Base-by-base conservation (phyloP, 2,329 filamentous ascomycete genomes). In the Thelonectria olida region DNA sequence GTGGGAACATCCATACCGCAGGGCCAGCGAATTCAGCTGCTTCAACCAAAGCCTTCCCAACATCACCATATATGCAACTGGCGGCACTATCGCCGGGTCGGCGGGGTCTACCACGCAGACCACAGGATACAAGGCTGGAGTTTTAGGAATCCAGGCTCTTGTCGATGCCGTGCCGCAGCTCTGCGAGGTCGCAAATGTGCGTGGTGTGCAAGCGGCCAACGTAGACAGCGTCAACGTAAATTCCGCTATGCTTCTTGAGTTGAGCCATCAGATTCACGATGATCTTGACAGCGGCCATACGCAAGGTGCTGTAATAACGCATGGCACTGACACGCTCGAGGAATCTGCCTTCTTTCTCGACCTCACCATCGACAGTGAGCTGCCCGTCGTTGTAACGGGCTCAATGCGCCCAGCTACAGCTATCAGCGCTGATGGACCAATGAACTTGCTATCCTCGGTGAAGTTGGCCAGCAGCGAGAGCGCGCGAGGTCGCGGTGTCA, bases 311-410 rank as follows among this genome's bases (percentile, higher is more conserved):
- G 84, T 89, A 5, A 76, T 90, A 54, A 89, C 88, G 1, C 88
- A 90, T 67, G 88, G 88, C 48, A 90, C 88, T 8, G 88, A 90
- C 67, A 88, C 85, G 0, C 78, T 90, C 1, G 87, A 89, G 67
- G 87, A 90, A 73, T 84, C 84, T 0, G 84, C 86, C 8, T 89
- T 89, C 76, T 89, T 88, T 76, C 76, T 90, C 8, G 84, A 89
- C 63, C 74, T 85, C 4, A 87, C 85, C 0, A 72, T 88, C 31
- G 82, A 82, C 65, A 85, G 81, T 41, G 79, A 79, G 27, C 89
- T 89, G 72, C 87, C 87, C 1, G 79, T 90, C 5, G 81, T 89
- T 4, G 70, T 87, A 22, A 87, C 87, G 2, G 87, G 87, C 5
- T 82, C 87, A 17, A 90, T 90, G 87, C 79, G 87, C 9, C 87